These are phyloP conservation scores for Aspergillus sclerotialis DNA, from an alignment of 2,329 filamentous ascomycete genomes.

Conservation along the genomic window DNA sequence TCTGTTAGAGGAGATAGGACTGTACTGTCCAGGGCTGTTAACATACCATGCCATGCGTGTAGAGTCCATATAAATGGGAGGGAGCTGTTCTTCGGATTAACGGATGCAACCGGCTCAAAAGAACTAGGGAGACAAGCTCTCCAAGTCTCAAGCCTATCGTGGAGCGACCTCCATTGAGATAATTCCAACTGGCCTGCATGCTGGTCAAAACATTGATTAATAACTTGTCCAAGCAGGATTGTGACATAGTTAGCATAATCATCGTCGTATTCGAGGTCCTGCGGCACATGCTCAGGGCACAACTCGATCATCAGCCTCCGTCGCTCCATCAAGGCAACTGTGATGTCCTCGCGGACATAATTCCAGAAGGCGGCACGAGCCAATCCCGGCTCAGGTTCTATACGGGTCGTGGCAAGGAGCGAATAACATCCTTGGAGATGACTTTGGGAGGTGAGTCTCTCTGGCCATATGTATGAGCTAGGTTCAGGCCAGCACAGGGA, in stretches of 20 bases:
- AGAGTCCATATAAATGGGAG: slow-evolving; percentile 38
- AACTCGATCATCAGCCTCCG: slow-evolving; percentile 38
- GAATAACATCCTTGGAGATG: slow-evolving; percentile 44
- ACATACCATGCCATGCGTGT: slow-evolving; percentile 38
- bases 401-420: slow-evolving; percentile 26
- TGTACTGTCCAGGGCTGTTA: neutral
- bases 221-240: slow-evolving; percentile 37
- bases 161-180: slow-evolving; percentile 9
- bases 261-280: slow-evolving; percentile 16
- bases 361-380: slow-evolving; percentile 45
- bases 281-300: slow-evolving; percentile 14
- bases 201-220: slow-evolving; percentile 33
- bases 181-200: slow-evolving; percentile 2
- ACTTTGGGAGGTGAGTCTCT: slow-evolving; percentile 37
- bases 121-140: slow-evolving; percentile 20
- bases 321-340: slow-evolving; percentile 42
- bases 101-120: slow-evolving; percentile 22
- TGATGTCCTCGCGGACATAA: slow-evolving; percentile 48
- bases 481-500: neutral
- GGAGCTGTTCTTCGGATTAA: slow-evolving; percentile 1
- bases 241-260: slow-evolving; percentile 37
- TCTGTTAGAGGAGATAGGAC: neutral
- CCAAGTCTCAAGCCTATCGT: slow-evolving; percentile 24
- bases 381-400: slow-evolving; percentile 20
- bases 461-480: slow-evolving; percentile 9